phyloP scores from a whole-genome alignment of 2,329 filamentous ascomycete species.

The Penicillium concentricum region DNA sequence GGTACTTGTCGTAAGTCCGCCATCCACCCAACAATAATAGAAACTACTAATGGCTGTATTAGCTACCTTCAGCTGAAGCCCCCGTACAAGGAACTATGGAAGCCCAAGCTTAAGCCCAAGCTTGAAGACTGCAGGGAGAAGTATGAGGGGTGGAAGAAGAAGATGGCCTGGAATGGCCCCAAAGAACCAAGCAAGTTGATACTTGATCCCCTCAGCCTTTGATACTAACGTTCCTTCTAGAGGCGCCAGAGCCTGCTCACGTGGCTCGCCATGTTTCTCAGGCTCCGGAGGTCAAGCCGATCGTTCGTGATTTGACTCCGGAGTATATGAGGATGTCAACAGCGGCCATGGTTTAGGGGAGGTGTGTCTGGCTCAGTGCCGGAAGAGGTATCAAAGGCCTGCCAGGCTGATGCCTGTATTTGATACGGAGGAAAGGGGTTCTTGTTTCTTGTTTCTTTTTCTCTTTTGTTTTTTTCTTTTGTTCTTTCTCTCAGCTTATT shows the following conservation, averaged over 20 bases:
- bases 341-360: neutral
- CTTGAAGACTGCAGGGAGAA: neutral
- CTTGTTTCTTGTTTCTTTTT: neutral
- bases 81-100: neutral
- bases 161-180: neutral
- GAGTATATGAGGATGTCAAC: slow-evolving; percentile 1
- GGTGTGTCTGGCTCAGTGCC: neutral
- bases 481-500: neutral
- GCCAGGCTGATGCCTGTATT: neutral
- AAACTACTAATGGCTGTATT: neutral
- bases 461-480: neutral
- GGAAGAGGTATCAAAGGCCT: neutral
- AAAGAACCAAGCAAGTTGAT: neutral
- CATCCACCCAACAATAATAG: neutral
- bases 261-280: neutral
- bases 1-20: neutral
- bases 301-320: neutral
- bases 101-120: neutral
- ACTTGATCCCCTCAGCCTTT: neutral
- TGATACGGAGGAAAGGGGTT: neutral
- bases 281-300: neutral
- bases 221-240: neutral
- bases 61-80: neutral
- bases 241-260: neutral
- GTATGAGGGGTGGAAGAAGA: neutral